A percentile compares a stretch with the other conserved stretches of the same genome.
Conservation (phyloP, 257 asterid genomes). For the Nicotiana knightiana region DNA sequence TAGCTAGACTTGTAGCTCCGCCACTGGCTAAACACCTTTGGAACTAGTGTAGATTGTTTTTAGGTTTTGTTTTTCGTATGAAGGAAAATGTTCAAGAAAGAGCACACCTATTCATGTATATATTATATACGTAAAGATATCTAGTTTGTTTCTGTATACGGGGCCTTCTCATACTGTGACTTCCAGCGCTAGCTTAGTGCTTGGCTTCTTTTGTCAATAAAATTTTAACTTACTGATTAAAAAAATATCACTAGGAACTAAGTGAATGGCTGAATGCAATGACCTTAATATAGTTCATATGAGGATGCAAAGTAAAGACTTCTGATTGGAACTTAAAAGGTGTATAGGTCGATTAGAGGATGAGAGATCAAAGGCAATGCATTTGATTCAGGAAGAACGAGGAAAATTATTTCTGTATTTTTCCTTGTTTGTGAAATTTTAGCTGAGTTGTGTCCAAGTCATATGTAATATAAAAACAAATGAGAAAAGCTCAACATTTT, state of each 20-base stretch:
- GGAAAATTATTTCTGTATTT: background rate
- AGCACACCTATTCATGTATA: too few relatives aligned
- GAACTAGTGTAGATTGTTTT: too few relatives aligned
- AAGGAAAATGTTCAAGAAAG: too few relatives aligned
- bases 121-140: background rate
- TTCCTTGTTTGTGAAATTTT: background rate
- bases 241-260: background rate
- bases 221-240: background rate
- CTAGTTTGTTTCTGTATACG: background rate
- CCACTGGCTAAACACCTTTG: too few relatives aligned
- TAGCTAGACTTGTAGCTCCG: too few relatives aligned
- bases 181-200: background rate
- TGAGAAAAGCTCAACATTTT: background rate
- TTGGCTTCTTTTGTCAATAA: background rate
- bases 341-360: background rate
- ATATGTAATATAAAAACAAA: background rate
- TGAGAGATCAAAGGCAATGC: background rate
- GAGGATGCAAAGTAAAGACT: background rate
- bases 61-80: too few relatives aligned
- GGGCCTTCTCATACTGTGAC: background rate
- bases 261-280: background rate
- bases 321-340: background rate
- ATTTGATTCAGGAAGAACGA: background rate
- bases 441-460: background rate
- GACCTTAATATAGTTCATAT: background rate